Percentiles rank a stretch among this genome's conserved stretches.
Evolutionary conservation across 352 stramenopile genomes (phyloP).

Genomic region (Globisporangium cylindrosporum): DNA sequence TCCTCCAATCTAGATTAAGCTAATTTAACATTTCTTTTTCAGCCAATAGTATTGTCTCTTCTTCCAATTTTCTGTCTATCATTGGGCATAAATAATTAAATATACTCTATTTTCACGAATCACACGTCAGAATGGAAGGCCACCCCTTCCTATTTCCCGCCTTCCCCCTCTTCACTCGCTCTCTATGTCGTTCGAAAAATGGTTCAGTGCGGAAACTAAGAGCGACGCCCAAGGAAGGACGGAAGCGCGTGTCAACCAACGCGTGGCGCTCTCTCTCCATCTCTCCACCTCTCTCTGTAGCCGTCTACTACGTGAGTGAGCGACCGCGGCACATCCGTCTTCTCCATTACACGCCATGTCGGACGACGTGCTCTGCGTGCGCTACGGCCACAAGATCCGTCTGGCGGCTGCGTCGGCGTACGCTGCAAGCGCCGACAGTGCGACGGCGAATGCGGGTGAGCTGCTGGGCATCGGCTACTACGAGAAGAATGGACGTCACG

Average conservation of each 20-base stretch:
- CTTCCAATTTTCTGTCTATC: not conserved
- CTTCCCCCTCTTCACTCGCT: not conserved
- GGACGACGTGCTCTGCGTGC: conserved; percentile 37
- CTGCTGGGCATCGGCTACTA: conserved; percentile 75
- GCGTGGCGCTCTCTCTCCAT: not conserved
- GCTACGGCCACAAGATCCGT: conserved; percentile 70
- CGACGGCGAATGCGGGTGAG: not conserved
- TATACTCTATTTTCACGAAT: not conserved
- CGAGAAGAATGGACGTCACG: conserved; percentile 84
- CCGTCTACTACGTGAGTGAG: not conserved
- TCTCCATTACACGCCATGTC: conserved; percentile 19
- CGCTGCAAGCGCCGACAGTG: conserved; percentile 12
- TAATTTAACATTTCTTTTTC: not conserved
- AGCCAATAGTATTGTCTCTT: not conserved
- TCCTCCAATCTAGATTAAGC: not conserved
- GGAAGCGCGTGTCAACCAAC: not conserved
- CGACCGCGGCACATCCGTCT: not conserved
- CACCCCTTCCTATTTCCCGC: not conserved
- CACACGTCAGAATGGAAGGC: not conserved
- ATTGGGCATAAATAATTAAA: not conserved
- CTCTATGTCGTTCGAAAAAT: conserved; percentile 12
- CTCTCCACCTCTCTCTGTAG: not conserved
- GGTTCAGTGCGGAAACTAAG: conserved; percentile 4
- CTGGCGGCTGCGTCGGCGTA: conserved; percentile 61
- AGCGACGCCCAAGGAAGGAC: not conserved